Conservation (phyloP, 1,139 yeast genomes). For the Geotrichum fermentans region DNA sequence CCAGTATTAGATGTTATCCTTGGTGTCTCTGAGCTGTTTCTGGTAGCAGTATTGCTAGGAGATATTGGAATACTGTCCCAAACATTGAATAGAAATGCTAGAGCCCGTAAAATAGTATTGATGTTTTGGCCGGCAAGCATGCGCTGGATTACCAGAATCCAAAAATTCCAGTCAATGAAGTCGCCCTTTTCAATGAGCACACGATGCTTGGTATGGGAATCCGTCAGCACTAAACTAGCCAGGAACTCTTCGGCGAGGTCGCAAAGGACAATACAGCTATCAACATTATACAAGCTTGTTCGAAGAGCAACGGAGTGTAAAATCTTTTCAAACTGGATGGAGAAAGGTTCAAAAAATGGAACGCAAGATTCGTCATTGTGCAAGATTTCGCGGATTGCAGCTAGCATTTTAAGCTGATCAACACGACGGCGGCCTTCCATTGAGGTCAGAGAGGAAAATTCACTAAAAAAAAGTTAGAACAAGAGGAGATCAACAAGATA, state of each 20-base stretch:
- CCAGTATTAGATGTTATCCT: background rate
- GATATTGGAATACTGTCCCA: constrained; percentile 64
- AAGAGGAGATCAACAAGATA: constrained; percentile 6
- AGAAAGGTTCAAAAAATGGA: constrained; percentile 33
- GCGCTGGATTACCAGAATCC: constrained; percentile 58
- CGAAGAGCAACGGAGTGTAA: constrained; percentile 37
- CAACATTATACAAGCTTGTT: constrained; percentile 39
- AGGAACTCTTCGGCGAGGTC: constrained; percentile 44
- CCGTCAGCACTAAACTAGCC: constrained; percentile 29
- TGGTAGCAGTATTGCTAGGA: constrained; percentile 17
- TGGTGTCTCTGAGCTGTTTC: background rate
- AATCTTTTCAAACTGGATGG: constrained; percentile 38
- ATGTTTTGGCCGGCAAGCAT: constrained; percentile 61
- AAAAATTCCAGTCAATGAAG: constrained; percentile 65
- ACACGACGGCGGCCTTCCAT: constrained; percentile 30
- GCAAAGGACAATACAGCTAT: constrained; percentile 48
- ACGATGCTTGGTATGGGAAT: constrained; percentile 28
- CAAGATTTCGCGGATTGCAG: constrained; percentile 37
- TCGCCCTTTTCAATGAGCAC: constrained; percentile 27
- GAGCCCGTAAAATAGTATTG: constrained; percentile 56
- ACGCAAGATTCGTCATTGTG: constrained; percentile 35
- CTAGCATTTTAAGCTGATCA: constrained; percentile 36
- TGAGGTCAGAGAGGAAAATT: constrained; percentile 7
- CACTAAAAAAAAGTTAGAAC: constrained; percentile 11
- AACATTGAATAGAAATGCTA: constrained; percentile 63